Evolutionary conservation across 495 filamentous ascomycete species (phyloP).

Genomic region (Aspergillus mulundensis): DNA sequence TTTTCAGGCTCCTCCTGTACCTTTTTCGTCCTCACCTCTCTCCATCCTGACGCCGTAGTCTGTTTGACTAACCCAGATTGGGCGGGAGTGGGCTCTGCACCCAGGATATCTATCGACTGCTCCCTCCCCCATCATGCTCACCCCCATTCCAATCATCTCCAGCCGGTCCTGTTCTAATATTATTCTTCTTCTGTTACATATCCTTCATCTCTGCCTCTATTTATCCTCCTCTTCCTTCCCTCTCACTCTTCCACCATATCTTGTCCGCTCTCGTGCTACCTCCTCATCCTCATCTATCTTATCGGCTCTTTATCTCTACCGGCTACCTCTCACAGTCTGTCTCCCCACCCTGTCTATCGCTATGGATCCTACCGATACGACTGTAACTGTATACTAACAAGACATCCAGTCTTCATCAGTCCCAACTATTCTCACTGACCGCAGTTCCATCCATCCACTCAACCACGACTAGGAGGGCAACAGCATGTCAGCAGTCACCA

Average conservation of each 20-base stretch:
- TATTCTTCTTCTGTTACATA: neutral
- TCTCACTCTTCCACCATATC: neutral
- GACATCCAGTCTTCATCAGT: constrained; percentile 2
- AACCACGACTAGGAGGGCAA: constrained; percentile 17
- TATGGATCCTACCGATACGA: neutral
- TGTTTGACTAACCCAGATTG: constrained; percentile 12
- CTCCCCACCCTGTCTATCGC: constrained; percentile 1
- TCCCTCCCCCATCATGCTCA: constrained; percentile 6
- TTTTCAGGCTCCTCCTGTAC: neutral
- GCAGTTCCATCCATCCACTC: constrained; percentile 14
- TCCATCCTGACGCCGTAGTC: constrained; percentile 11
- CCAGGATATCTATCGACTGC: constrained; percentile 18
- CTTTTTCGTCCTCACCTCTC: constrained; percentile 1
- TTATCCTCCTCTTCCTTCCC: constrained; percentile 1
- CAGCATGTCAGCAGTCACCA: constrained; percentile 35
- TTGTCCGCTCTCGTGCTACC: neutral
- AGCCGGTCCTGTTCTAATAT: constrained; percentile 1
- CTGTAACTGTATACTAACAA: constrained; percentile 6
- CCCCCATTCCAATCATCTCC: constrained; percentile 1
- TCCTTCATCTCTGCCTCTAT: neutral
- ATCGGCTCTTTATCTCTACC: constrained; percentile 12
- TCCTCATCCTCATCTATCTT: neutral
- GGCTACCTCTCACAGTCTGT: constrained; percentile 4
- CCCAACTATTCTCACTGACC: constrained; percentile 27
- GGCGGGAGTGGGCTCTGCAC: constrained; percentile 7